Evolutionary conservation across 1,284 basidiomycete species (phyloP), one percentile per base, ranked within the genome.

Genomic region (Leccinum subfulvum): DNA sequence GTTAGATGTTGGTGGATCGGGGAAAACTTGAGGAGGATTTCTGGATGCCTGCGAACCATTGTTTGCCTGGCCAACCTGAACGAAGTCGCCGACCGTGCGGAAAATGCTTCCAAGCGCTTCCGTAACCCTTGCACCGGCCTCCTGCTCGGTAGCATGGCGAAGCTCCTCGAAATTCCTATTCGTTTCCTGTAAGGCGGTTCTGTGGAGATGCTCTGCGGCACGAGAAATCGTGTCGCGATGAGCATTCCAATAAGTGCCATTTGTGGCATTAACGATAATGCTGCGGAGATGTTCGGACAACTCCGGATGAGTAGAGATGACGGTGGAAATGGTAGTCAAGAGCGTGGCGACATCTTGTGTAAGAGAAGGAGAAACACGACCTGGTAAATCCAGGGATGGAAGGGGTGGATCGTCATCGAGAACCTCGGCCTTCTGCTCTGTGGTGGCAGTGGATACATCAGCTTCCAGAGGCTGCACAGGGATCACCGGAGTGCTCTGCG

Each of bases 271-370:
- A 59, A 78, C 77, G 41, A 86, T 70, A 52, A 92, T 82, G 67
- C 83, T 86, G 59, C 83, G 85, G 60, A 92, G 70, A 44, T 81
- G 82, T 64, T 89, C 86, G 2, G 86, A 83, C 11, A 92, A 74
- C 66, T 92, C 89, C 3, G 90, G 90, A 68, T 91, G 88, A 8
- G 82, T 74, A 0, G 82, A 75, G 55, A 91, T 75, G 26, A 85
- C 79, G 21, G 71, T 76, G 39, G 81, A 82, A 58, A 91, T 71
- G 2, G 80, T 80, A 54, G 79, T 80, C 62, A 92, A 75, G 33
- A 92, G 77, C 1, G 80, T 72, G 2, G 88, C 86, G 51, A 91
- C 72, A 65, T 92, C 90, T 62, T 82, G 77, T 3, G 84, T 80
- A 59, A 92, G 79, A 11, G 85, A 85, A 16, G 82, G 72, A 60